Conservation (phyloP, 495 filamentous ascomycete species). For the Podospora tetraspora region DNA sequence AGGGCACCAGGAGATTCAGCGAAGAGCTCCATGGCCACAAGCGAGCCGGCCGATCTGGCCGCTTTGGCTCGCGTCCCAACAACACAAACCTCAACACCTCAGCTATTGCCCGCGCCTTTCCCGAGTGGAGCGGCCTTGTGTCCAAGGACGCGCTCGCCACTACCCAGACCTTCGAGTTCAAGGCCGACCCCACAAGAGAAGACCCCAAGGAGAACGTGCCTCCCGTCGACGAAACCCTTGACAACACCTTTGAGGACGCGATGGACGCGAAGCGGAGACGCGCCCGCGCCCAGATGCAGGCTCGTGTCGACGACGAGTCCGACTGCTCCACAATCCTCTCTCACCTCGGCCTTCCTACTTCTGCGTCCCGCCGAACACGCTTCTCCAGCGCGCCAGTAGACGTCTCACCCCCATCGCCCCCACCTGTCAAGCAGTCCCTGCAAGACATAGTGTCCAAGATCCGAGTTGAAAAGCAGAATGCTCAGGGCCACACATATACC, state of each 20-base stretch:
- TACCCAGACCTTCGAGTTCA: constrained; percentile 22
- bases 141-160: constrained; percentile 18
- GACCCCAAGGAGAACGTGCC: constrained; percentile 38
- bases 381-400: constrained; percentile 18
- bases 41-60: constrained; percentile 25
- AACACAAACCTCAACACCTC: constrained; percentile 52
- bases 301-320: constrained; percentile 41
- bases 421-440: constrained; percentile 24
- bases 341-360: constrained; percentile 15
- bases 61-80: constrained; percentile 22
- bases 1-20: constrained; percentile 38
- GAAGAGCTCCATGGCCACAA: constrained; percentile 20
- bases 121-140: constrained; percentile 46
- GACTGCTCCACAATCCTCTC: constrained; percentile 39
- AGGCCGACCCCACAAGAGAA: constrained; percentile 12
- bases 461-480: constrained; percentile 24
- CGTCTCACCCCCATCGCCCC: constrained; percentile 12
- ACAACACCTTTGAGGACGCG: constrained; percentile 26
- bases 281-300: constrained; percentile 38
- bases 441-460: constrained; percentile 33
- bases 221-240: constrained; percentile 24
- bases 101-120: constrained; percentile 56
- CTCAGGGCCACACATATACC: constrained; percentile 6
- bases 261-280: constrained; percentile 28
- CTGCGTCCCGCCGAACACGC: constrained; percentile 24